These are phyloP conservation scores for Ceratocystis alfenasii DNA, from an alignment of 2,329 filamentous ascomycete genomes.

Conservation along the genomic window DNA sequence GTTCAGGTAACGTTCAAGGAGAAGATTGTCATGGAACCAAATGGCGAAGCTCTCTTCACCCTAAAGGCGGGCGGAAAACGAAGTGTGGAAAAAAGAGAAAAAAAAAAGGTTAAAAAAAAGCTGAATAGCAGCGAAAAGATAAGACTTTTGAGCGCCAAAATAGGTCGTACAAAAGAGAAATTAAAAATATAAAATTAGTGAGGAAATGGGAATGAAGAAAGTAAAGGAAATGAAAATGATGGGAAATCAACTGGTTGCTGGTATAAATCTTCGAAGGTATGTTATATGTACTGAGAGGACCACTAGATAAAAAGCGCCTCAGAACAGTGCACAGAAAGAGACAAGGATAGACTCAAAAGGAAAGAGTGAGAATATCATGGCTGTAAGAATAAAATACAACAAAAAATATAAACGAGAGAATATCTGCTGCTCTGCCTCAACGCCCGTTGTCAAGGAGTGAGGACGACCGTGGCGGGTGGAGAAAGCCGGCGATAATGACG, in stretches of 20 bases:
- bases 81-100: conserved; percentile 6
- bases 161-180: neutral
- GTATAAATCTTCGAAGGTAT: neutral
- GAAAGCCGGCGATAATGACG: neutral
- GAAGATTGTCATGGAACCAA: neutral
- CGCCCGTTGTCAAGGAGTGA: conserved; percentile 12
- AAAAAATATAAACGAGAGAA: conserved; percentile 22
- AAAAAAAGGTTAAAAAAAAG: neutral
- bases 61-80: conserved; percentile 12
- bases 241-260: neutral
- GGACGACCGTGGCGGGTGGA: conserved; percentile 7
- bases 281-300: conserved; percentile 10
- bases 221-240: neutral
- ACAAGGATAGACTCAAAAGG: neutral
- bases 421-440: conserved; percentile 13
- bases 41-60: conserved; percentile 13
- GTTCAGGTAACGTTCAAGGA: neutral
- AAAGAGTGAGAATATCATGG: conserved; percentile 4
- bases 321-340: conserved; percentile 2
- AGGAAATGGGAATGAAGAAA: neutral
- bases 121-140: neutral
- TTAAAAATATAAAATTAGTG: neutral
- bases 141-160: neutral
- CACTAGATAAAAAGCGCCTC: neutral
- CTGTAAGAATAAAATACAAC: neutral